Conservation (phyloP, 495 filamentous ascomycete genomes). For the Penicillium odoratum region DNA sequence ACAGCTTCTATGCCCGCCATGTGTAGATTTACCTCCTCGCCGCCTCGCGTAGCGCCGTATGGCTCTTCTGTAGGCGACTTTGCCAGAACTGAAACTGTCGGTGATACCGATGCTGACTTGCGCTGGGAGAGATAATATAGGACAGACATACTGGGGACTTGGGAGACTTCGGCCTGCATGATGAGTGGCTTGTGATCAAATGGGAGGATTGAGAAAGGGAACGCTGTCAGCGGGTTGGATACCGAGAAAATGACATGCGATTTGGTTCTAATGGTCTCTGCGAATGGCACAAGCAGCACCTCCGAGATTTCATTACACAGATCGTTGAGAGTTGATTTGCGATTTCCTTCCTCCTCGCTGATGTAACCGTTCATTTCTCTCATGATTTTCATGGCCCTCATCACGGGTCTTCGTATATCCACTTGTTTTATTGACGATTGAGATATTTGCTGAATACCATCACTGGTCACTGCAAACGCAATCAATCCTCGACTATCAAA, state of each 20-base stretch:
- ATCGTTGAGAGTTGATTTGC: conserved; percentile 13
- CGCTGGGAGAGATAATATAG: conserved; percentile 28
- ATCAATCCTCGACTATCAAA: conserved; percentile 22
- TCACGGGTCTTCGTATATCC: conserved; percentile 20
- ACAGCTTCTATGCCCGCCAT: conserved; percentile 33
- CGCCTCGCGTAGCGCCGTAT: background rate
- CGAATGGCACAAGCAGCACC: conserved; percentile 22
- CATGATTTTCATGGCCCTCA: conserved; percentile 27
- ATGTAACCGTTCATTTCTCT: conserved; percentile 22
- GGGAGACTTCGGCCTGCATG: conserved; percentile 27
- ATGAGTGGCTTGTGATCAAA: conserved; percentile 27
- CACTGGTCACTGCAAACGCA: conserved; percentile 24
- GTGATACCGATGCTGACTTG: conserved; percentile 15
- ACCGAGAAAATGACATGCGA: conserved; percentile 30
- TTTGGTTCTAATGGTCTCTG: conserved; percentile 24
- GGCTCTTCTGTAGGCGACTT: conserved; percentile 20
- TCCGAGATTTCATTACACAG: conserved; percentile 21
- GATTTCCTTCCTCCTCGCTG: conserved; percentile 16
- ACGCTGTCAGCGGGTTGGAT: conserved; percentile 29
- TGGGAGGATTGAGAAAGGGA: conserved; percentile 25
- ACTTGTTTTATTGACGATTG: conserved; percentile 8
- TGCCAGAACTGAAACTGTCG: conserved; percentile 30
- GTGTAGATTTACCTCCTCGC: conserved; percentile 21
- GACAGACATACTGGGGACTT: conserved; percentile 29
- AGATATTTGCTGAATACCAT: conserved; percentile 21